phyloP scores from a whole-genome alignment of 169 alveolate species.

The Theileria sp. region DNA sequence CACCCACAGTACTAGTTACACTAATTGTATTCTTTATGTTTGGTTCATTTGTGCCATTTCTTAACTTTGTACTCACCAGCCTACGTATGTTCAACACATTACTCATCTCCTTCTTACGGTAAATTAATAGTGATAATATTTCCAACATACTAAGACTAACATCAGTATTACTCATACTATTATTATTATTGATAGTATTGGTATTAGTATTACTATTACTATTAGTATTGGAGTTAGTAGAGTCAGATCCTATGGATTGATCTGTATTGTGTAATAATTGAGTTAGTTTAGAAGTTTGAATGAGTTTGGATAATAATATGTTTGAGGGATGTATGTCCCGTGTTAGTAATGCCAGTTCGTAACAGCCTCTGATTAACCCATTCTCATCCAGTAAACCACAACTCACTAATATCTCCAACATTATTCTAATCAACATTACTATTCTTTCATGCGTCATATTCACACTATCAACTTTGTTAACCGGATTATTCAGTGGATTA shows the following conservation, averaged over 20 bases:
- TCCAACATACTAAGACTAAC: slow-evolving; percentile 19
- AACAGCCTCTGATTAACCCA: slow-evolving; percentile 66
- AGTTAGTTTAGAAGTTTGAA: slow-evolving; percentile 38
- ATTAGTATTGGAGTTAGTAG: too few relatives aligned
- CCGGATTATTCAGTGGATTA: too few relatives aligned
- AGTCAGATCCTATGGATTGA: too few relatives aligned
- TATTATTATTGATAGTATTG: too few relatives aligned
- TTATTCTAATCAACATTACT: slow-evolving; percentile 20
- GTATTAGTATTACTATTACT: too few relatives aligned
- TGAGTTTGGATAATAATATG: slow-evolving; percentile 55
- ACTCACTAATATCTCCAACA: slow-evolving; percentile 64
- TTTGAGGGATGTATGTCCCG: slow-evolving; percentile 68
- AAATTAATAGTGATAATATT: slow-evolving; percentile 17
- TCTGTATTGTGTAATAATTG: not conserved
- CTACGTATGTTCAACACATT: slow-evolving; percentile 31
- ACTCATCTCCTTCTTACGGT: slow-evolving; percentile 45
- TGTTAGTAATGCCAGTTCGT: slow-evolving; percentile 68
- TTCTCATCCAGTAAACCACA: slow-evolving; percentile 71
- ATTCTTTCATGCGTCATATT: too few relatives aligned
- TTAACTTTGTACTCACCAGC: slow-evolving; percentile 32
- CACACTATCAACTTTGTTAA: too few relatives aligned
- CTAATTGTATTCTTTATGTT: not conserved
- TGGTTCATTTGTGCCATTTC: slow-evolving; percentile 22
- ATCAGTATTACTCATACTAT: not conserved
- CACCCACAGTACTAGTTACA: not conserved